Conservation (phyloP, 1,284 basidiomycete species). For the Ganoderma lingzhi region DNA sequence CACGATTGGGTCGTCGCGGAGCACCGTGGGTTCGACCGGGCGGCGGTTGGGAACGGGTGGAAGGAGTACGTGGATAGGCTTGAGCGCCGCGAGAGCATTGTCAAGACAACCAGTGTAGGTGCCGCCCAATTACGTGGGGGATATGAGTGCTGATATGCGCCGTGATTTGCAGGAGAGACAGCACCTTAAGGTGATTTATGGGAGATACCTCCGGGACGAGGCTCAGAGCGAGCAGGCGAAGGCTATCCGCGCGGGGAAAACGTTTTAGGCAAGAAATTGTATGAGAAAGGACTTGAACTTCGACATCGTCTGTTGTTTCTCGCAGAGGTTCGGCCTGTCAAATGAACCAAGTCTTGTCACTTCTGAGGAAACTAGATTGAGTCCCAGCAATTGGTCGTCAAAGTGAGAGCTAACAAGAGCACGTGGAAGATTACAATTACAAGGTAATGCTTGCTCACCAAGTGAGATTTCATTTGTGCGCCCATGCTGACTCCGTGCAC, state of each 20-base stretch:
- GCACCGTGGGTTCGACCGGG: constrained; percentile 56
- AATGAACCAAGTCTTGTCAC: too few relatives aligned
- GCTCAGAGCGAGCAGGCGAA: constrained; percentile 67
- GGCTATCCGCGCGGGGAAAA: constrained; percentile 54
- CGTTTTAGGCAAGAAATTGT: not conserved
- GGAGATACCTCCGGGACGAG: constrained; percentile 60
- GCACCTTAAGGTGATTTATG: constrained; percentile 51
- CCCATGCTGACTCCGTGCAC: too few relatives aligned
- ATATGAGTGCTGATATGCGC: not conserved
- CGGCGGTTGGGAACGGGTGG: constrained; percentile 55
- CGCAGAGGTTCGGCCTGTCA: too few relatives aligned
- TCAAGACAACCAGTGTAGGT: constrained; percentile 59
- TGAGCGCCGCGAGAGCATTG: constrained; percentile 55
- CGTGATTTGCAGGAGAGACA: not conserved
- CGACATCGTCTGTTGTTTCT: too few relatives aligned
- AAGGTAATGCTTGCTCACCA: too few relatives aligned
- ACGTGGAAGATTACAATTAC: too few relatives aligned
- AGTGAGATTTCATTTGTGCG: too few relatives aligned
- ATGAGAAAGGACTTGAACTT: too few relatives aligned
- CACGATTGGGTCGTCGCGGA: constrained; percentile 57
- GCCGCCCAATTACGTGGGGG: not conserved
- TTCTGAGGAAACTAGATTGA: too few relatives aligned
- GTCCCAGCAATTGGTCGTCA: too few relatives aligned
- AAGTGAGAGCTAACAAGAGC: too few relatives aligned
- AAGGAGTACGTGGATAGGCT: constrained; percentile 53